Evolutionary conservation across 176 grass and related monocot genomes (phyloP).

Genomic region (Zizania latifolia): DNA sequence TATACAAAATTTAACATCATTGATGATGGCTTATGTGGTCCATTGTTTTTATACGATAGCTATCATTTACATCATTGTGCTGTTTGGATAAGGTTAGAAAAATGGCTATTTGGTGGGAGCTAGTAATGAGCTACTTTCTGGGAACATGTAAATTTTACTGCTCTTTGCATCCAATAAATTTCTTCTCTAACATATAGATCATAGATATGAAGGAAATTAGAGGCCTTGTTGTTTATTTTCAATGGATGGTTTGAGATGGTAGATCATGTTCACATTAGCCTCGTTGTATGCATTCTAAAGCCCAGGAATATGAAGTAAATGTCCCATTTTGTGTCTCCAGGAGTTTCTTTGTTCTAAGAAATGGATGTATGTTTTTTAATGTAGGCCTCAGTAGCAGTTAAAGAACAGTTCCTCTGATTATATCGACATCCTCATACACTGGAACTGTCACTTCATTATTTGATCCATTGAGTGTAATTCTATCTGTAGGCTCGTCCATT

Average conservation of each 20-base stretch:
- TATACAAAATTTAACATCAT: not conserved
- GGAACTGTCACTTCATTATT: not conserved
- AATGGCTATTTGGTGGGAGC: not conserved
- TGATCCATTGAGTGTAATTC: not conserved
- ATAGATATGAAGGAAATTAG: no score
- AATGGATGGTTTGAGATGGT: no score
- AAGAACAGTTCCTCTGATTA: not conserved
- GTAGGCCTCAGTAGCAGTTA: not conserved
- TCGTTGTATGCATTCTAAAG: constrained; percentile 5
- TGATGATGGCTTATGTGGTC: not conserved
- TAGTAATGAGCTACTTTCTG: not conserved
- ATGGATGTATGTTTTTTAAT: not conserved
- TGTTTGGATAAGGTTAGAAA: not conserved
- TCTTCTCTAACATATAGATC: no score
- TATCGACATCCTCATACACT: not conserved
- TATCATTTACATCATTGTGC: not conserved
- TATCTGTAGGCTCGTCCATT: constrained; percentile 67
- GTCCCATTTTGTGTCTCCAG: not conserved
- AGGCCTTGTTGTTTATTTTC: no score
- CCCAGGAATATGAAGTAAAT: constrained; percentile 7
- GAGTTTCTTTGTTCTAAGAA: constrained; percentile 2
- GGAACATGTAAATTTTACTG: not conserved
- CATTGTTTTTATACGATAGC: not conserved
- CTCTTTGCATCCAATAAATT: no score
- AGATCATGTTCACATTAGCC: no score